Conservation (phyloP, 2,329 filamentous ascomycete genomes). For the Ceratocystis ficicola region DNA sequence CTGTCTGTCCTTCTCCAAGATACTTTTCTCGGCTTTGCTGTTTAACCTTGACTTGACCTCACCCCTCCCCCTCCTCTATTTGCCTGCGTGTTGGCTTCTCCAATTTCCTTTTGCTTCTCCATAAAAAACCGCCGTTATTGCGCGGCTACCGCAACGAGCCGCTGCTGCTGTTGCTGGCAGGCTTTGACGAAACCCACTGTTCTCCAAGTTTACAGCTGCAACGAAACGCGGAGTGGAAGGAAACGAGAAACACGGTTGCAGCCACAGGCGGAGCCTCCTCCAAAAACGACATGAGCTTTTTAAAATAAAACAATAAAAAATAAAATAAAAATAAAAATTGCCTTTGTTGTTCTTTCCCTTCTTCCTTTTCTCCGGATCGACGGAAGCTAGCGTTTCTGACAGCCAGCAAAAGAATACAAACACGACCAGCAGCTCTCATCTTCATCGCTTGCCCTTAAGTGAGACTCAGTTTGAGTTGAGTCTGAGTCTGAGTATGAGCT, state of each 20-base stretch:
- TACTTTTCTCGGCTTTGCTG: background rate
- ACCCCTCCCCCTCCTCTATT: background rate
- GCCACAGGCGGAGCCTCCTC: background rate
- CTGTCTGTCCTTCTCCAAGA: background rate
- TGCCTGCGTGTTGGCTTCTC: background rate
- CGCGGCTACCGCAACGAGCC: no score
- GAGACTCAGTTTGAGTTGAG: no score
- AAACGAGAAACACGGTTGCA: background rate
- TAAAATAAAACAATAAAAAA: background rate
- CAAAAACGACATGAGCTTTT: background rate
- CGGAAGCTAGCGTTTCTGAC: constrained; percentile 9
- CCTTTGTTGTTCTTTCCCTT: background rate
- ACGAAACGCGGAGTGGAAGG: background rate
- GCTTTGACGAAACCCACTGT: background rate
- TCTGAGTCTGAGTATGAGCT: no score
- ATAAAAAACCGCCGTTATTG: background rate
- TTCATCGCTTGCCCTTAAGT: no score
- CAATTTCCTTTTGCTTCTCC: background rate
- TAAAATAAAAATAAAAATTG: background rate
- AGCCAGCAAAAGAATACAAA: background rate
- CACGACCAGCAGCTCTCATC: background rate
- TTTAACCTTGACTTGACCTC: background rate
- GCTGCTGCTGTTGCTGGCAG: no score
- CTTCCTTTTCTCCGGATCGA: background rate
- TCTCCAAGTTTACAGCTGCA: background rate